Percentiles rank a stretch among this genome's conserved stretches.
Evolutionary conservation across 768 basidiomycete species (phyloP).

Genomic region (Coprinopsis marcescibilis): DNA sequence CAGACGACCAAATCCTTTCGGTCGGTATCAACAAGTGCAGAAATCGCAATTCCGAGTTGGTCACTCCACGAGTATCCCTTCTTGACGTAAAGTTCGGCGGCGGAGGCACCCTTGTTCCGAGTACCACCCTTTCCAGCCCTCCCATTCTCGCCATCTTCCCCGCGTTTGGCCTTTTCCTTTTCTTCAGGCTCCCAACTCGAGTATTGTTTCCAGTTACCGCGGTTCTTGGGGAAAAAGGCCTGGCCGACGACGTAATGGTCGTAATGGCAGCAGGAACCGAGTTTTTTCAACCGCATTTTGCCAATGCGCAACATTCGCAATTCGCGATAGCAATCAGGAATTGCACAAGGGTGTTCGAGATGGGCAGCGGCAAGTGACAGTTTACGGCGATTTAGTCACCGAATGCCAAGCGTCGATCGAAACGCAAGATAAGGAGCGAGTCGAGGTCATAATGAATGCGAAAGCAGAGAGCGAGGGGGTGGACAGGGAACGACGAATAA

Average conservation of each 20-base stretch:
- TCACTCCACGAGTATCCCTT: constrained; percentile 88
- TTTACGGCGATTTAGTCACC: too few relatives aligned
- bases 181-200: constrained; percentile 69
- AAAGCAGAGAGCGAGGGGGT: too few relatives aligned
- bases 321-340: too few relatives aligned
- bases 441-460: too few relatives aligned
- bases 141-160: not conserved
- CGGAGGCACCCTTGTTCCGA: too few relatives aligned
- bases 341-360: too few relatives aligned
- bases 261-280: not conserved
- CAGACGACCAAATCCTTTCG: constrained; percentile 66
- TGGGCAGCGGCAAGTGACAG: too few relatives aligned
- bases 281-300: not conserved
- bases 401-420: too few relatives aligned
- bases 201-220: constrained; percentile 79
- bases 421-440: too few relatives aligned
- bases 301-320: too few relatives aligned
- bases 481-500: constrained; percentile 8
- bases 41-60: constrained; percentile 82
- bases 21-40: constrained; percentile 62
- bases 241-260: constrained; percentile 21
- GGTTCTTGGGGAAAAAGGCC: constrained; percentile 89
- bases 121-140: constrained; percentile 22
- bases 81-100: constrained; percentile 50
- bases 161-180: constrained; percentile 14